Percentiles rank a stretch among this genome's conserved stretches.
Conservation (phyloP, 495 filamentous ascomycete genomes). For the Penicillium angulare region DNA sequence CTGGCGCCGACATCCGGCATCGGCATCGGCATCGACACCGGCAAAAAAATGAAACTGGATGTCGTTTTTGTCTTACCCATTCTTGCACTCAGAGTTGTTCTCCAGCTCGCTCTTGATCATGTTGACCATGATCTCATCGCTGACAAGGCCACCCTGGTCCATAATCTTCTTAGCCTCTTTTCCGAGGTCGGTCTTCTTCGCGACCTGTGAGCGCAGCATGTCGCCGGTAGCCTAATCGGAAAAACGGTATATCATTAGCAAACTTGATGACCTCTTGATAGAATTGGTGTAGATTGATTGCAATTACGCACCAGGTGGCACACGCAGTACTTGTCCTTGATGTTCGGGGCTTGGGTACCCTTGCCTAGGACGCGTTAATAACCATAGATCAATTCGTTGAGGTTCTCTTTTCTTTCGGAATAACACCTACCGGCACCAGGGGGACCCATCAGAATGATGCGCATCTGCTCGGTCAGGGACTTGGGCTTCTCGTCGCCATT, state of each 20-base stretch:
- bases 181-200: slow-evolving; percentile 93
- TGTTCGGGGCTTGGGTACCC: slow-evolving; percentile 95
- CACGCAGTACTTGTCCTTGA: slow-evolving; percentile 94
- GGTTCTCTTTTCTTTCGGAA: slow-evolving; percentile 1
- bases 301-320: slow-evolving; percentile 81
- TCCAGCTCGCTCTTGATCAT: slow-evolving; percentile 99
- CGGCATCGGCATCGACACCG: too few relatives aligned
- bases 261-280: neutral
- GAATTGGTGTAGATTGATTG: neutral
- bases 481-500: slow-evolving; percentile 53
- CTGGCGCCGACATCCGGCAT: too few relatives aligned
- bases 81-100: slow-evolving; percentile 91
- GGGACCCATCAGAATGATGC: slow-evolving; percentile 97
- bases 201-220: slow-evolving; percentile 98
- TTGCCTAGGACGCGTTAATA: slow-evolving; percentile 65
- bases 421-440: slow-evolving; percentile 80
- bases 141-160: slow-evolving; percentile 95
- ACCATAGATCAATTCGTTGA: slow-evolving; percentile 19
- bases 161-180: slow-evolving; percentile 99
- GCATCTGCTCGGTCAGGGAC: slow-evolving; percentile 58
- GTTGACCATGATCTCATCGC: slow-evolving; percentile 97
- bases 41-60: too few relatives aligned
- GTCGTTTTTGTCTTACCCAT: slow-evolving; percentile 55
- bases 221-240: slow-evolving; percentile 84
- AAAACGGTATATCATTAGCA: neutral